Base-by-base conservation (phyloP, 129 eudicot species). In the Centrapalus pauciflorus region DNA sequence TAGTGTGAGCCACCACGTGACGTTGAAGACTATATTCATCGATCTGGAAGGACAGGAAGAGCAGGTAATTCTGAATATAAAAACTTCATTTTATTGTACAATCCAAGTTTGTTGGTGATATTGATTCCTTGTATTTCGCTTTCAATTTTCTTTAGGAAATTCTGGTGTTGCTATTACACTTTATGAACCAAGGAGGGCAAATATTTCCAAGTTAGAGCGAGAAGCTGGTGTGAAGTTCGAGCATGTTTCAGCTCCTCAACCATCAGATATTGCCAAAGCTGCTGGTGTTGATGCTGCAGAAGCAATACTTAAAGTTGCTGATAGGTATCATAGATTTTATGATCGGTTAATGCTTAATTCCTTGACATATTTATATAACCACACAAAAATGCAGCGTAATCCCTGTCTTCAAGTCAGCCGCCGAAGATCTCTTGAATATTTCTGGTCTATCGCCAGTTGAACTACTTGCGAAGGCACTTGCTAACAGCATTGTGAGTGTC, bases 1-100 rank as follows among this genome's bases (percentile, higher is more conserved):
- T 55, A 87, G 97, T 90, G 95, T 79, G 93, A 84, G 65, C 93
- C 97, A n/a, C 93, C 93, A 16, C 86, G 95, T 45, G 97, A 87
- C 70, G 97, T 90, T 11, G 97, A 90, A 71, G 97, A 90, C 32
- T 90, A 90, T 75, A 90, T 87, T 73, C 97, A 90, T 79, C 82
- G 96, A 24, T 90, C 95, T 65, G 97, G 97, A 35, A 69, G 95
- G 50, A 87, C 90, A 13, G 97, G 97, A 23, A 82, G 95, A 76
- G 97, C 96, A 66, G 97, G 97, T 87, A 55, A 8, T 52, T 26
- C 14, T 13, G 1, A 23, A 20, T n/a, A n/a, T n/a, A n/a, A n/a
- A 34, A 32, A 12, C 32, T 8, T 17, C 1, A n/a, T n/a, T 6
- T 8, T 38, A 1, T 4, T 38, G 45, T 38, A 30, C 16, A 2